Percentiles rank a stretch among this genome's conserved stretches.
Conservation (phyloP, 208 protist genomes). For the Crithidia sp. region DNA sequence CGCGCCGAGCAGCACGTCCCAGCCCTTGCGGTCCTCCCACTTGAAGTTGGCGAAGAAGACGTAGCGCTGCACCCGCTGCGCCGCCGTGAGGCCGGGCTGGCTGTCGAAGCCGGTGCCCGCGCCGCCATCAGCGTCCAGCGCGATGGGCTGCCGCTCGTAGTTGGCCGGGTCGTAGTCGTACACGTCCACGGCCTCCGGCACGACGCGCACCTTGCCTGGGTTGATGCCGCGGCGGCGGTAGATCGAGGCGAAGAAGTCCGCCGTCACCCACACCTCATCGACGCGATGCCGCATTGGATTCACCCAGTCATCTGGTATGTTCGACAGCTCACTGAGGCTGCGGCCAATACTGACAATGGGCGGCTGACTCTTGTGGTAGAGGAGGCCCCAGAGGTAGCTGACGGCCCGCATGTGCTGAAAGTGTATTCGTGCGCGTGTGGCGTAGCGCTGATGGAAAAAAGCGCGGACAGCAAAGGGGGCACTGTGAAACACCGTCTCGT, state of each 20-base stretch:
- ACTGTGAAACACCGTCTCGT: background rate
- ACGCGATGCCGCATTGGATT: background rate
- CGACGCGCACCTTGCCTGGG: conserved; percentile 24
- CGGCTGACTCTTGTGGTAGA: background rate
- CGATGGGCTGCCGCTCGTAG: conserved; percentile 12
- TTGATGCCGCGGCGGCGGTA: conserved; percentile 42
- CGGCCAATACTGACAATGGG: conserved; percentile 28
- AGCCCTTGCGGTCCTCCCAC: conserved; percentile 70
- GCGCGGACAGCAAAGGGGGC: background rate
- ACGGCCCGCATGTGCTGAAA: conserved; percentile 35
- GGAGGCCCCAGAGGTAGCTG: background rate
- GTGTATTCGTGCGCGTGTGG: conserved; percentile 8
- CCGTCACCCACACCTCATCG: conserved; percentile 65
- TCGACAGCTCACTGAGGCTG: conserved; percentile 57
- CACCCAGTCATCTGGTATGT: conserved; percentile 32
- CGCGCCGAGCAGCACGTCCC: conserved; percentile 60
- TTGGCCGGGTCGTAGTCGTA: conserved; percentile 48
- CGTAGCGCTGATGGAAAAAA: conserved; percentile 8
- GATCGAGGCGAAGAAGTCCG: conserved; percentile 48
- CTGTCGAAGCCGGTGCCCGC: conserved; percentile 17
- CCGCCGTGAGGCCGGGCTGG: conserved; percentile 26
- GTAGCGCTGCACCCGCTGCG: conserved; percentile 30
- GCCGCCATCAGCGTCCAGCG: background rate
- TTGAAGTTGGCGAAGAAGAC: conserved; percentile 73
- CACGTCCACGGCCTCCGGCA: conserved; percentile 68